phyloP scores from a whole-genome alignment of 176 grass and related monocot genomes.

The Lolium rigidum region DNA sequence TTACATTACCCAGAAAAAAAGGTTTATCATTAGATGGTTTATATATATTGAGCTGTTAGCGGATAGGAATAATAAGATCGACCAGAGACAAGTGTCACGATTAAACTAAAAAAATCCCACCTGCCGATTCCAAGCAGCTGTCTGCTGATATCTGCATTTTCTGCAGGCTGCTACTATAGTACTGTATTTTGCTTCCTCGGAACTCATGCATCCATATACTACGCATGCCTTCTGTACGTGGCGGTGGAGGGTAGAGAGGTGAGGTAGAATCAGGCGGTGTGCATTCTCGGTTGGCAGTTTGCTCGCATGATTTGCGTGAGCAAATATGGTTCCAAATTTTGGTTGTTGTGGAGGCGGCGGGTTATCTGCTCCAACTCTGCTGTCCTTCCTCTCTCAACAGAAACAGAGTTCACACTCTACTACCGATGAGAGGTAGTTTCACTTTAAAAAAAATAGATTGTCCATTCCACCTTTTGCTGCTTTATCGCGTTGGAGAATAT shows the following conservation, averaged over 20 bases:
- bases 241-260: neutral
- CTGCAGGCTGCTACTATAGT: neutral
- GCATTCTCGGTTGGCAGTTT: slow-evolving; percentile 18
- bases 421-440: neutral
- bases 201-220: slow-evolving; percentile 24
- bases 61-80: slow-evolving; percentile 40
- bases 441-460: neutral
- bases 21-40: neutral
- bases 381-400: neutral
- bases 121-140: slow-evolving; percentile 30
- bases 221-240: neutral
- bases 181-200: neutral
- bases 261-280: slow-evolving; percentile 10
- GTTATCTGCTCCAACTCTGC: neutral
- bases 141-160: slow-evolving; percentile 1
- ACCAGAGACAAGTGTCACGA: slow-evolving; percentile 26
- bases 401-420: neutral
- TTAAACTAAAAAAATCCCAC: slow-evolving; percentile 15
- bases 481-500: too few relatives aligned
- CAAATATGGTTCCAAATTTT: neutral
- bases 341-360: slow-evolving; percentile 9
- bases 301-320: slow-evolving; percentile 37
- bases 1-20: neutral
- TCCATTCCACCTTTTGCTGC: neutral
- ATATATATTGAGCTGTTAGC: neutral